phyloP scores from a whole-genome alignment of 176 grass and related monocot species.

The Cenchrus purpureus region DNA sequence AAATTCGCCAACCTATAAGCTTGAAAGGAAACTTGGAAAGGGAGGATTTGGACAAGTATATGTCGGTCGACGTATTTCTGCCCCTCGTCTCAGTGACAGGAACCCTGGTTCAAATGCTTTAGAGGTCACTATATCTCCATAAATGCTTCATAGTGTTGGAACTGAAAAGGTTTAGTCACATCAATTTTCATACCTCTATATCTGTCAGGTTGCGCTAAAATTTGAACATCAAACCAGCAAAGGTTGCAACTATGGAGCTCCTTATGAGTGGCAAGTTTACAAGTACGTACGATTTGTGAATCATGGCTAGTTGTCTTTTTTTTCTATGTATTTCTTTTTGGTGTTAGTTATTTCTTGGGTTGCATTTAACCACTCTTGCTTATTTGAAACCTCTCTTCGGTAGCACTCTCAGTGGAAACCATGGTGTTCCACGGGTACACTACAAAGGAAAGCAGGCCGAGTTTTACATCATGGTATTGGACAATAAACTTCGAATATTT shows the following conservation, averaged over 20 bases:
- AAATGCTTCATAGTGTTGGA: slow-evolving; percentile 30
- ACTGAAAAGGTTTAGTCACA: slow-evolving; percentile 13
- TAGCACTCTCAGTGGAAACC: slow-evolving; percentile 94
- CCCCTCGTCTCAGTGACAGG: slow-evolving; percentile 54
- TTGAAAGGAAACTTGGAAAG: slow-evolving; percentile 95
- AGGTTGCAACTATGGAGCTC: slow-evolving; percentile 88
- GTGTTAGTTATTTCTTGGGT: slow-evolving; percentile 1
- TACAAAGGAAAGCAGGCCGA: slow-evolving; percentile 91
- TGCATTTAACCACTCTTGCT: slow-evolving; percentile 18
- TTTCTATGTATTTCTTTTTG: slow-evolving; percentile 17
- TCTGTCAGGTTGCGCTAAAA: slow-evolving; percentile 84
- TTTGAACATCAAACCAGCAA: slow-evolving; percentile 95
- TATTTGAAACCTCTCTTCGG: slow-evolving; percentile 36
- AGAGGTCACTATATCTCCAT: slow-evolving; percentile 61
- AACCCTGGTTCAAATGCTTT: slow-evolving; percentile 75
- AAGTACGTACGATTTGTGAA: slow-evolving; percentile 56
- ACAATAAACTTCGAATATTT: slow-evolving; percentile 3
- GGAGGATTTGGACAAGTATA: slow-evolving; percentile 99
- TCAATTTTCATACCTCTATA: slow-evolving; percentile 33
- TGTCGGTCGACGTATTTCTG: slow-evolving; percentile 71
- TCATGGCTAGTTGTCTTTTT: background rate
- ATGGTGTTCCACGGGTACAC: slow-evolving; percentile 89
- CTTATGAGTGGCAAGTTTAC: slow-evolving; percentile 98
- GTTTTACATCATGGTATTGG: slow-evolving; percentile 81
- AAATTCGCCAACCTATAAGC: slow-evolving; percentile 77